Conservation (phyloP, 148 eudicot genomes). For the Arctostaphylos glauca region DNA sequence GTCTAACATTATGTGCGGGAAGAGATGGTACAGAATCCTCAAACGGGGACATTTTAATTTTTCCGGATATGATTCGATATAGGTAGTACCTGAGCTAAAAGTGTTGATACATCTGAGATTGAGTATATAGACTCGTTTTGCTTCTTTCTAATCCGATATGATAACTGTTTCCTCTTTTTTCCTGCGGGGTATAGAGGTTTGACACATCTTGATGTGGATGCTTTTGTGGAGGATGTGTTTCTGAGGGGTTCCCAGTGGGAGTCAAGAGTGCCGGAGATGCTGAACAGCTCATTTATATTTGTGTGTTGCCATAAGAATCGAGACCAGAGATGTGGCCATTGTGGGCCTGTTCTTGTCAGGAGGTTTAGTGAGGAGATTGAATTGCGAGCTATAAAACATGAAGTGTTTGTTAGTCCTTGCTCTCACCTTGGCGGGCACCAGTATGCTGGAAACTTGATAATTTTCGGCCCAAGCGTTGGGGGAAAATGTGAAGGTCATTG, state of each 20-base stretch:
- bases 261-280: slow-evolving; percentile 5
- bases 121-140: no score
- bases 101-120: background rate
- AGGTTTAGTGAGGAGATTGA: slow-evolving; percentile 11
- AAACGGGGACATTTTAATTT: slow-evolving; percentile 13
- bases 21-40: slow-evolving; percentile 9
- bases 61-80: slow-evolving; percentile 17
- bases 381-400: slow-evolving; percentile 2
- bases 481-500: slow-evolving; percentile 22
- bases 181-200: slow-evolving; percentile 3
- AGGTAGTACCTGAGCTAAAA: background rate
- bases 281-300: slow-evolving; percentile 8
- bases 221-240: slow-evolving; percentile 11
- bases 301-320: slow-evolving; percentile 21
- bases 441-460: slow-evolving; percentile 21
- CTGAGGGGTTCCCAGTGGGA: slow-evolving; percentile 2
- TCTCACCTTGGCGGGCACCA: slow-evolving; percentile 20
- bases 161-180: background rate
- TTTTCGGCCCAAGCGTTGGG: background rate
- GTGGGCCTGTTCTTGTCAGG: slow-evolving; percentile 14
- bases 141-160: background rate
- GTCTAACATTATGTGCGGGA: slow-evolving; percentile 12
- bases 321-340: slow-evolving; percentile 16
- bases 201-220: slow-evolving; percentile 18
- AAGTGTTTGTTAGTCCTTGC: slow-evolving; percentile 21